Conservation (phyloP, 1,284 basidiomycete species). For the Trametes versicolor region DNA sequence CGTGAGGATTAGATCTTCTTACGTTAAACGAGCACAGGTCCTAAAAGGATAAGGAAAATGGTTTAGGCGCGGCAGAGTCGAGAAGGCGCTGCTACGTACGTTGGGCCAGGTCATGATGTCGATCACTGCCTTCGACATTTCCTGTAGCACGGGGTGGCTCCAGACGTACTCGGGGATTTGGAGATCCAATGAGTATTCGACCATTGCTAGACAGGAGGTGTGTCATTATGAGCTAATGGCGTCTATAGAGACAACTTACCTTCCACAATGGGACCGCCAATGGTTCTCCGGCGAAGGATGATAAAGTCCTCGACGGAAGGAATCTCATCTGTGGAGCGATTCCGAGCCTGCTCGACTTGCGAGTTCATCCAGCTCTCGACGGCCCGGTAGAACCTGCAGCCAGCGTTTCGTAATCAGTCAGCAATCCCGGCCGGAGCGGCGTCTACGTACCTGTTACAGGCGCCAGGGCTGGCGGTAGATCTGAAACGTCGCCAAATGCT, state of each 20-base stretch:
- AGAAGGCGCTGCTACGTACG: constrained; percentile 41
- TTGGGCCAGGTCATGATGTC: constrained; percentile 65
- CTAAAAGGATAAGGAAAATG: constrained; percentile 32
- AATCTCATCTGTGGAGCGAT: constrained; percentile 49
- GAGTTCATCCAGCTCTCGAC: constrained; percentile 52
- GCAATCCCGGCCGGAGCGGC: background rate
- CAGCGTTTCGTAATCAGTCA: constrained; percentile 23
- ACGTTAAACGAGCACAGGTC: constrained; percentile 60
- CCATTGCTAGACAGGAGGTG: constrained; percentile 45
- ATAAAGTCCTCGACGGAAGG: constrained; percentile 56
- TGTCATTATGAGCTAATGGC: constrained; percentile 13
- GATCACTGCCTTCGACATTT: constrained; percentile 55
- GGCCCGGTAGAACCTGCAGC: constrained; percentile 49
- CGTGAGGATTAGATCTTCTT: constrained; percentile 32
- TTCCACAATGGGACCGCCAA: constrained; percentile 57
- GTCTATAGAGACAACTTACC: constrained; percentile 38
- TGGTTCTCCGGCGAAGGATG: constrained; percentile 53
- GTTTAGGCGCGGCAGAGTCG: constrained; percentile 2
- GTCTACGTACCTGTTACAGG: constrained; percentile 46
- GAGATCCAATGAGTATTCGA: constrained; percentile 58
- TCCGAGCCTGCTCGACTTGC: constrained; percentile 52
- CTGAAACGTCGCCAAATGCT: constrained; percentile 52
- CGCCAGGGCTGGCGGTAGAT: constrained; percentile 49
- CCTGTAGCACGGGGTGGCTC: constrained; percentile 50
- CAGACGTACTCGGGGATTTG: constrained; percentile 56